Conservation (phyloP, 2,329 filamentous ascomycete genomes). For the Fusarium sp. region DNA sequence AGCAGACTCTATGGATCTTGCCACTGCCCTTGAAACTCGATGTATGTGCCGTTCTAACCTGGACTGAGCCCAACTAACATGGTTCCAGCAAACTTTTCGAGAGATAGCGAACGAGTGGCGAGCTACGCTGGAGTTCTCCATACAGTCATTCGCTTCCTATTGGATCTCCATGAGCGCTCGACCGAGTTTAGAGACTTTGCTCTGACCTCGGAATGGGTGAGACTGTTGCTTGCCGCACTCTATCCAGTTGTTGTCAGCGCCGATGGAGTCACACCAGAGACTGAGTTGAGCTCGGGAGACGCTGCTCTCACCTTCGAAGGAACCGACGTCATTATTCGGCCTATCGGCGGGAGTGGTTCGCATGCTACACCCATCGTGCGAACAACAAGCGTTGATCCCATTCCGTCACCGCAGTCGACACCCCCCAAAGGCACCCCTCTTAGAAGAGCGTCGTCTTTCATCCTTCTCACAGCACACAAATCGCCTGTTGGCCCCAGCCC, state of each 20-base stretch:
- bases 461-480: constrained; percentile 81
- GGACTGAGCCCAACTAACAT: constrained; percentile 19
- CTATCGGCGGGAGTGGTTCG: constrained; percentile 66
- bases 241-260: constrained; percentile 91
- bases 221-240: constrained; percentile 80
- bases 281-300: constrained; percentile 86
- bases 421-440: constrained; percentile 69
- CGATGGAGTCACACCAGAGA: constrained; percentile 83
- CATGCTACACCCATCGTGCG: constrained; percentile 77
- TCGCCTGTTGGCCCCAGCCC: constrained; percentile 66
- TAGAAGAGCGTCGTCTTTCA: constrained; percentile 88
- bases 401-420: constrained; percentile 59
- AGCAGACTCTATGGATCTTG: constrained; percentile 74
- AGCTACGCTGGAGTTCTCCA: constrained; percentile 74
- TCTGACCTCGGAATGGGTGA: constrained; percentile 80
- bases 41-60: constrained; percentile 52
- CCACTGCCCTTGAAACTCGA: constrained; percentile 66
- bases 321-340: constrained; percentile 84
- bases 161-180: constrained; percentile 82
- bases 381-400: constrained; percentile 69
- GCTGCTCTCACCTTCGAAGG: constrained; percentile 87
- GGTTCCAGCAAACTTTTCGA: constrained; percentile 38
- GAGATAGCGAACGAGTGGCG: constrained; percentile 59
- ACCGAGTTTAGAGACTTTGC: constrained; percentile 85
- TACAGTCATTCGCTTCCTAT: constrained; percentile 81